Base-by-base conservation (phyloP, 805 yeast species). In the Cyberlindnera meyerae region DNA sequence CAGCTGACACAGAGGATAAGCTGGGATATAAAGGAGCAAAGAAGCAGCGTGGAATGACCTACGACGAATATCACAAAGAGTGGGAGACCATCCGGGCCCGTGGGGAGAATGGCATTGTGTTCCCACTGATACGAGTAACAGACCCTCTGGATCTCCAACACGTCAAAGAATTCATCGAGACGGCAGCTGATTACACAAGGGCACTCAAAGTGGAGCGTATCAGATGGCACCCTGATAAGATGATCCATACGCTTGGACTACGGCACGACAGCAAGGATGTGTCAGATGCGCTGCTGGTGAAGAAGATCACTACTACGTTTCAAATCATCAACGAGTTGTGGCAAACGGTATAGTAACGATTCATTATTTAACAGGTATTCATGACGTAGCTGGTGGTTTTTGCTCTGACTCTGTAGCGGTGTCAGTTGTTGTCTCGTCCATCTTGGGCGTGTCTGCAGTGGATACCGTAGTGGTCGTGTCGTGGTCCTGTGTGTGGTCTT, bases 161-260 rank as follows among this genome's bases (percentile, higher is more conserved):
- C 25, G 28, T 58, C 7, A 17, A 34, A 12, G 4, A 14, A 2
- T 57, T 58, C 29, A 29, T 54, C 8, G 24, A 30, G 8, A 30
- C 45, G 4, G 15, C 43, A 2, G 9, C 29, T 2, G 44, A 44
- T 33, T 37, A 38, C 27, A 32, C 6, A 1, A 38, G 47, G 6
- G 43, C 58, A 8, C 40, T 65, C 17, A 75, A 70, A 40, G 46
- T 40, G 20, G 87, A 80, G 47, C 54, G 87, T 37, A 54, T 79
- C 6, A 57, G 73, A 43, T 80, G 87, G 87, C 88, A 80, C 52
- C 88, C 88, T 1, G 88, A 80, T 50, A 71, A 69, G 48, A 72
- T 80, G 78, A 48, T 53, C 9, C 51, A 54, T 9, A 52, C 51
- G 26, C 48, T 63, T 4, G 42, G 54, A 38, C 25, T 51, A 2